A percentile compares a stretch with the other conserved stretches of the same genome.
These are phyloP conservation scores for Vigna radiata DNA, from an alignment of 306 rosid genomes.

Conservation along the genomic window DNA sequence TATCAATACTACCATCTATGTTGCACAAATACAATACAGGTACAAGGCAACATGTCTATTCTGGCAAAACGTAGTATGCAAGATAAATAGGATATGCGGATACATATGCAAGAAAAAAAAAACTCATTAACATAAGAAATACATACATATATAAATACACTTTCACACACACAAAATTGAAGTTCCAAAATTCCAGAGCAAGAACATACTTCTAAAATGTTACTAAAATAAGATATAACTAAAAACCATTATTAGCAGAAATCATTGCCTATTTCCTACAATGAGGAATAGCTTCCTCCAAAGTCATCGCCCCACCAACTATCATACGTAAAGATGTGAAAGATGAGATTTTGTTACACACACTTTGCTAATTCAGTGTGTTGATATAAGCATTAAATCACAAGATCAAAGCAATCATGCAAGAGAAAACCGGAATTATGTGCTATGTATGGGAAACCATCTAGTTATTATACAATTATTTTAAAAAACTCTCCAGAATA, in stretches of 20 bases:
- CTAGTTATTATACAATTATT: not conserved
- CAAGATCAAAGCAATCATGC: not conserved
- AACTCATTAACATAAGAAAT: not conserved
- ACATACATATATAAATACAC: not conserved
- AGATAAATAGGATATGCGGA: not conserved
- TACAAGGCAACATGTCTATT: not conserved
- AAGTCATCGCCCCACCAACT: not conserved
- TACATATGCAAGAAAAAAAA: conserved; percentile 6
- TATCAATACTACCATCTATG: conserved; percentile 3
- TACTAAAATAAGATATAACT: not conserved
- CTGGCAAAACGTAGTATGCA: not conserved
- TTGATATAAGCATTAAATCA: conserved; percentile 3
- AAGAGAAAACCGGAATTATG: not conserved
- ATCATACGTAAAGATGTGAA: conserved; percentile 13
- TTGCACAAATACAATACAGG: conserved; percentile 4
- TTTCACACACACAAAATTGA: no score
- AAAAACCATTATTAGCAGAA: conserved; percentile 5
- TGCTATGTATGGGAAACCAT: not conserved
- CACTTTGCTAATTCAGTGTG: not conserved
- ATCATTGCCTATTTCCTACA: conserved; percentile 23
- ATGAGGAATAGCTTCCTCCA: not conserved
- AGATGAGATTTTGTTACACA: not conserved
- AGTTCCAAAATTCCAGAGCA: not conserved
- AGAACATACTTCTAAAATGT: not conserved
- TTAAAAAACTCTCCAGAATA: not conserved